phyloP scores from a whole-genome alignment of 1,284 basidiomycete species.

The Trametes polyzona region DNA sequence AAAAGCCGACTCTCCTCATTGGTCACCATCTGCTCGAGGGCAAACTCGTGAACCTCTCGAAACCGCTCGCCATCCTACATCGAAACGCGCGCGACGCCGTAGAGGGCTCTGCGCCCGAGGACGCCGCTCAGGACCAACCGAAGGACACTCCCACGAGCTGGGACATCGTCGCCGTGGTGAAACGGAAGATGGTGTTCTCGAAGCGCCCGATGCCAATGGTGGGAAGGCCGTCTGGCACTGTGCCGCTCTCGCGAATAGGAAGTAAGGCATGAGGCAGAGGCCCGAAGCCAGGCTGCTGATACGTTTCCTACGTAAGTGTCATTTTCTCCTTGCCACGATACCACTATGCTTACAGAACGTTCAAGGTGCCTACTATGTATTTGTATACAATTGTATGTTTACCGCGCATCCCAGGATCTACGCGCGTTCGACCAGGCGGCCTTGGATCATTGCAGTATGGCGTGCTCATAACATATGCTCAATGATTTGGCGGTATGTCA shows the following conservation, averaged over 20 bases:
- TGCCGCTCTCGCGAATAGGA: constrained; percentile 18
- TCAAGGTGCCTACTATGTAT: too few relatives aligned
- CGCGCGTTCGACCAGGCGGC: too few relatives aligned
- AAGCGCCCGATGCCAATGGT: constrained; percentile 76
- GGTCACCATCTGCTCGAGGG: constrained; percentile 92
- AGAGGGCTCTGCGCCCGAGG: constrained; percentile 30
- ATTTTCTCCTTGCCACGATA: too few relatives aligned
- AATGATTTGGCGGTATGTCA: too few relatives aligned
- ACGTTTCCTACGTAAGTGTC: too few relatives aligned
- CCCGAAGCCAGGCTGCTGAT: not conserved
- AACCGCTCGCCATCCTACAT: constrained; percentile 76
- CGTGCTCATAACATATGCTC: too few relatives aligned
- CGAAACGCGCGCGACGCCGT: constrained; percentile 28
- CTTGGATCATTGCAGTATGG: too few relatives aligned
- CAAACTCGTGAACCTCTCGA: constrained; percentile 75
- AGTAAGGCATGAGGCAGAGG: constrained; percentile 12
- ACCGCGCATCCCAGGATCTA: too few relatives aligned
- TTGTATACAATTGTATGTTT: too few relatives aligned
- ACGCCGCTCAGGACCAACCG: constrained; percentile 36
- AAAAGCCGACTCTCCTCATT: constrained; percentile 79
- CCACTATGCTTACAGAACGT: too few relatives aligned
- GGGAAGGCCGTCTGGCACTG: constrained; percentile 8
- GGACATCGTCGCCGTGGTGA: constrained; percentile 63
- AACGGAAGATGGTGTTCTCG: constrained; percentile 78
- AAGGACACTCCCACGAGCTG: constrained; percentile 36